A percentile compares a stretch with the other conserved stretches of the same genome.
These are phyloP conservation scores for Russula virescens DNA, from an alignment of 768 basidiomycete genomes.

Conservation along the genomic window DNA sequence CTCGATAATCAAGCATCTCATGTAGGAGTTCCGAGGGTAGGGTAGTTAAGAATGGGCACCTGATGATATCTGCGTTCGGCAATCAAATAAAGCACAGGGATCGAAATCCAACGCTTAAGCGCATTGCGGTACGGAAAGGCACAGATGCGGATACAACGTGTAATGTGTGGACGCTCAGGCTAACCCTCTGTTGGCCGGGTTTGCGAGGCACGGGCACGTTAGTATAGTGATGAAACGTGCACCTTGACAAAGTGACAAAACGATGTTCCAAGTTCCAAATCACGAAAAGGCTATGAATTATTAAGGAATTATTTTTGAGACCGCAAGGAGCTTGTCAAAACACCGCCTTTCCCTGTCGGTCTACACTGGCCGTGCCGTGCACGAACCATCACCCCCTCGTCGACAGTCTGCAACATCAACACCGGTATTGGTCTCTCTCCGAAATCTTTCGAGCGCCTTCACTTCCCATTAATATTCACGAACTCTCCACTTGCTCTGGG, in stretches of 20 bases:
- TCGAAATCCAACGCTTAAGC: too few relatives aligned
- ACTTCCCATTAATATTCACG: constrained; percentile 8
- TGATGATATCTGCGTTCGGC: too few relatives aligned
- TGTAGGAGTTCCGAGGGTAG: too few relatives aligned
- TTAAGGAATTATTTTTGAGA: constrained; percentile 2
- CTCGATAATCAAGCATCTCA: too few relatives aligned
- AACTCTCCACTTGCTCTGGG: background rate
- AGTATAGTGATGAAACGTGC: background rate
- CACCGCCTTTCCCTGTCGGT: constrained; percentile 13
- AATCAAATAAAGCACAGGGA: too few relatives aligned
- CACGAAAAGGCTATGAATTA: background rate
- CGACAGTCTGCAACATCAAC: constrained; percentile 8
- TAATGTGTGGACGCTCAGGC: background rate
- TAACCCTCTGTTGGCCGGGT: background rate
- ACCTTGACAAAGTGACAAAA: background rate
- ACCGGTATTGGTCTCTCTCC: background rate
- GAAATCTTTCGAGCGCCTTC: background rate
- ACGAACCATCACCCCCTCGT: constrained; percentile 8
- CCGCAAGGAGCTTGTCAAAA: constrained; percentile 8
- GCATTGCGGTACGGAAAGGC: too few relatives aligned
- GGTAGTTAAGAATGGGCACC: too few relatives aligned
- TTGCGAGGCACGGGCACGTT: too few relatives aligned
- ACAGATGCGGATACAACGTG: too few relatives aligned
- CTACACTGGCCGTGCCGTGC: constrained; percentile 6
- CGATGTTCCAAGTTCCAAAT: background rate